phyloP scores from a whole-genome alignment of 2,329 filamentous ascomycete genomes.

The Verticillium dahliae region DNA sequence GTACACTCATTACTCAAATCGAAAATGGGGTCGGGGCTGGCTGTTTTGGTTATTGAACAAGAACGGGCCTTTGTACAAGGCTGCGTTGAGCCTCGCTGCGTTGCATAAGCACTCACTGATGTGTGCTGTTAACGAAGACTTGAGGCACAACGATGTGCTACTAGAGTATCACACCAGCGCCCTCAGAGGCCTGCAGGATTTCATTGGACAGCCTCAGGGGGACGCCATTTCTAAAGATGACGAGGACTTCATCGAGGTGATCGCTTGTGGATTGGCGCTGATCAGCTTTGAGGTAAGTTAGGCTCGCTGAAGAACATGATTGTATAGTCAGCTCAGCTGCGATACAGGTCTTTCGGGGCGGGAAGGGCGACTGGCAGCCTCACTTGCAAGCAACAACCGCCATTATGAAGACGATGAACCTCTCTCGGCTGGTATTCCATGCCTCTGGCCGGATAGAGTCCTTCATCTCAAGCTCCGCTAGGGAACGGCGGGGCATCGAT shows the following conservation, averaged over 20 bases:
- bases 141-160: background rate
- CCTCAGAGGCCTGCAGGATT: constrained; percentile 8
- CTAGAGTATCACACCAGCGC: constrained; percentile 18
- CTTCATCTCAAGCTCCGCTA: background rate
- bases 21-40: constrained; percentile 13
- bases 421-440: background rate
- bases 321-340: background rate
- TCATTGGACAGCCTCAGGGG: constrained; percentile 6
- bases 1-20: constrained; percentile 16
- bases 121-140: constrained; percentile 7
- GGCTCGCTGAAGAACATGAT: background rate
- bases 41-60: constrained; percentile 15
- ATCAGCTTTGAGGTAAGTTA: constrained; percentile 18
- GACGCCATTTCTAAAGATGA: constrained; percentile 11
- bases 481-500: background rate
- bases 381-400: constrained; percentile 4
- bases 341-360: constrained; percentile 6
- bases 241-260: constrained; percentile 17
- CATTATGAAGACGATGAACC: background rate
- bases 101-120: constrained; percentile 18
- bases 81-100: constrained; percentile 17
- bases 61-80: constrained; percentile 16
- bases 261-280: constrained; percentile 16
- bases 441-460: background rate
- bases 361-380: constrained; percentile 5